phyloP scores from a whole-genome alignment of 2,329 filamentous ascomycete species.

The Tolypocladium cylindrosporum region DNA sequence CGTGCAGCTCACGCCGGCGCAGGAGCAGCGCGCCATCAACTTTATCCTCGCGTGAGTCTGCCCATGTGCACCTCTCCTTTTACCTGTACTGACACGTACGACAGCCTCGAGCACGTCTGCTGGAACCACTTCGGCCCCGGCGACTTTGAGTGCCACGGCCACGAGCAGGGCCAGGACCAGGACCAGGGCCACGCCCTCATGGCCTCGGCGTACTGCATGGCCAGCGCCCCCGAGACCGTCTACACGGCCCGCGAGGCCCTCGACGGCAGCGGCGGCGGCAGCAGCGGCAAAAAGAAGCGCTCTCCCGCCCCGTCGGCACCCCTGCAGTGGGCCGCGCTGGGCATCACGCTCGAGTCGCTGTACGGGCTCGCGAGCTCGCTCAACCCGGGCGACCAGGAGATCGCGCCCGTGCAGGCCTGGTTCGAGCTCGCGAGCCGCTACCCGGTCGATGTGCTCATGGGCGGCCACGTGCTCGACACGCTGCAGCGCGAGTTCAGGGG shows the following conservation, averaged over 20 bases:
- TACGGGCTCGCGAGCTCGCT: slow-evolving; percentile 35
- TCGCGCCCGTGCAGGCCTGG: slow-evolving; percentile 44
- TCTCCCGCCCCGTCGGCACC: slow-evolving; percentile 11
- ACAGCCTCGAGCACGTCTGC: slow-evolving; percentile 41
- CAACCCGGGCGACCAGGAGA: slow-evolving; percentile 29
- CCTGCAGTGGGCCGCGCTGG: slow-evolving; percentile 26
- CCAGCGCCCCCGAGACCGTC: slow-evolving; percentile 24
- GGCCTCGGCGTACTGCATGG: slow-evolving; percentile 32
- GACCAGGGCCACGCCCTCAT: slow-evolving; percentile 33
- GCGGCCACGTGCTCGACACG: slow-evolving; percentile 20
- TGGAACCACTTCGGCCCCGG: slow-evolving; percentile 37
- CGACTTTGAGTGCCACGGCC: slow-evolving; percentile 24
- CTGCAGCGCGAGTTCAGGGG: slow-evolving; percentile 31
- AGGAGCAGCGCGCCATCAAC: slow-evolving; percentile 39
- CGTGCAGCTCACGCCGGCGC: slow-evolving; percentile 20
- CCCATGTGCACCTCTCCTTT: background rate
- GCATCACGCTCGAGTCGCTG: slow-evolving; percentile 32
- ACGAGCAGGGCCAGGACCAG: slow-evolving; percentile 17
- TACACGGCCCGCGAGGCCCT: slow-evolving; percentile 14
- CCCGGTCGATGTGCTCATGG: slow-evolving; percentile 26
- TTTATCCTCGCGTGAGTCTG: slow-evolving; percentile 40
- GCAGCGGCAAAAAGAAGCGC: background rate
- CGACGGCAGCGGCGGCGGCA: background rate
- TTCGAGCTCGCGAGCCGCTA: slow-evolving; percentile 38
- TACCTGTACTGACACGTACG: background rate